These are phyloP conservation scores for Bruguiera gymnorhiza DNA, from an alignment of 345 rosid genomes.

Conservation along the genomic window DNA sequence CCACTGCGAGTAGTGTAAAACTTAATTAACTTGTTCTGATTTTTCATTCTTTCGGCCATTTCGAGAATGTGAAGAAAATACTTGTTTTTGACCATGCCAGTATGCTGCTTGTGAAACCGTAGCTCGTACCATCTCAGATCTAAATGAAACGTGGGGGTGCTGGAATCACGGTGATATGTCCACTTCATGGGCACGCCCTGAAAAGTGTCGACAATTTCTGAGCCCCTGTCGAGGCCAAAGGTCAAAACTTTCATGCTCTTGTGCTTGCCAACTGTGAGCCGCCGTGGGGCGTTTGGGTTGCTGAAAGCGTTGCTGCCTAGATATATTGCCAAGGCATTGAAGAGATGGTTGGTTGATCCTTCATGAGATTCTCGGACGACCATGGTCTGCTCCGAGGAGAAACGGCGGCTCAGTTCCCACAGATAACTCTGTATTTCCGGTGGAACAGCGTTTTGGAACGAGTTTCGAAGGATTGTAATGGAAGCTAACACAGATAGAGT, in stretches of 20 bases:
- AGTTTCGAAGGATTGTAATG: conserved; percentile 33
- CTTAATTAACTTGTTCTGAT: conserved; percentile 26
- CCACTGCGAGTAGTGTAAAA: conserved; percentile 23
- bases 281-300: conserved; percentile 7
- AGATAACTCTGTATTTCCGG: conserved; percentile 26
- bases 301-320: conserved; percentile 30
- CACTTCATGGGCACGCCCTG: conserved; percentile 34
- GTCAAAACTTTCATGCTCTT: conserved; percentile 27
- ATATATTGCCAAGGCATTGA: conserved; percentile 22
- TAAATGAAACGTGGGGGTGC: background rate
- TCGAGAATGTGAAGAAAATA: conserved; percentile 36
- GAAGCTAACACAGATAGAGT: conserved; percentile 32
- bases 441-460: conserved; percentile 31
- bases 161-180: conserved; percentile 23
- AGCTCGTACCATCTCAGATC: conserved; percentile 41
- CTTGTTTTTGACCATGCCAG: conserved; percentile 22
- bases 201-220: conserved; percentile 32
- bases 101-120: conserved; percentile 25
- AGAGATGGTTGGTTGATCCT: conserved; percentile 35
- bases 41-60: conserved; percentile 31
- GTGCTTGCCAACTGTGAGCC: conserved; percentile 36
- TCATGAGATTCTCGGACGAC: conserved; percentile 36
- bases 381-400: conserved; percentile 29
- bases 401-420: conserved; percentile 23
- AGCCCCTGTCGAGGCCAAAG: conserved; percentile 30